A percentile compares a stretch with the other conserved stretches of the same genome.
Conservation (phyloP, 345 rosid genomes). For the Arabidopsis suecica region DNA sequence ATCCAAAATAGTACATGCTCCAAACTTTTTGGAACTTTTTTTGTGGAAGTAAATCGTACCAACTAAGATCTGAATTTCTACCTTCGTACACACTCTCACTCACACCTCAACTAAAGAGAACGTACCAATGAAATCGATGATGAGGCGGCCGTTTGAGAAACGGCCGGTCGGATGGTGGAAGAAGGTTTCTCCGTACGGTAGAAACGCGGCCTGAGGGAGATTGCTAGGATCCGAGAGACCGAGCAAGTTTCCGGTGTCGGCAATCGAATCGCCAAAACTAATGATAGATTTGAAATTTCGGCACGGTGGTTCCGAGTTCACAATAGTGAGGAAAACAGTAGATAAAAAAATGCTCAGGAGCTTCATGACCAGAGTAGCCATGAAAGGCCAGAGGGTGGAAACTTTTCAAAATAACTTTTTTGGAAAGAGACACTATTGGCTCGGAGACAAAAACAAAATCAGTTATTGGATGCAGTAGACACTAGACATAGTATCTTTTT, state of each 20-base stretch:
- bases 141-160: slow-evolving; percentile 56
- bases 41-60: too few species aligned
- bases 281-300: slow-evolving; percentile 46
- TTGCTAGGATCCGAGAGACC: slow-evolving; percentile 17
- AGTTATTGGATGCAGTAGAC: too few species aligned
- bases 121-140: slow-evolving; percentile 61
- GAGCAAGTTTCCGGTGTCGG: slow-evolving; percentile 59
- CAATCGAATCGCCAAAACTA: slow-evolving; percentile 64
- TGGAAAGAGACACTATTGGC: not conserved
- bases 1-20: not conserved
- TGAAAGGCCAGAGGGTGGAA: too few species aligned
- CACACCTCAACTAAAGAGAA: not conserved
- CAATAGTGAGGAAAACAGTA: slow-evolving; percentile 6
- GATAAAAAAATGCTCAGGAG: slow-evolving; percentile 4
- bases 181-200: slow-evolving; percentile 56
- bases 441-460: too few species aligned
- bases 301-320: slow-evolving; percentile 6
- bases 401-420: not conserved
- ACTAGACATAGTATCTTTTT: too few species aligned
- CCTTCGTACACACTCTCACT: not conserved
- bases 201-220: slow-evolving; percentile 40
- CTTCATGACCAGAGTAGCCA: slow-evolving; percentile 11
- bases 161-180: slow-evolving; percentile 58
- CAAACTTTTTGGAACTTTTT: not conserved
- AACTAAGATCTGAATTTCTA: not conserved